Evolutionary conservation across 169 alveolate genomes (phyloP).

Genomic region (Babesia divergens): DNA sequence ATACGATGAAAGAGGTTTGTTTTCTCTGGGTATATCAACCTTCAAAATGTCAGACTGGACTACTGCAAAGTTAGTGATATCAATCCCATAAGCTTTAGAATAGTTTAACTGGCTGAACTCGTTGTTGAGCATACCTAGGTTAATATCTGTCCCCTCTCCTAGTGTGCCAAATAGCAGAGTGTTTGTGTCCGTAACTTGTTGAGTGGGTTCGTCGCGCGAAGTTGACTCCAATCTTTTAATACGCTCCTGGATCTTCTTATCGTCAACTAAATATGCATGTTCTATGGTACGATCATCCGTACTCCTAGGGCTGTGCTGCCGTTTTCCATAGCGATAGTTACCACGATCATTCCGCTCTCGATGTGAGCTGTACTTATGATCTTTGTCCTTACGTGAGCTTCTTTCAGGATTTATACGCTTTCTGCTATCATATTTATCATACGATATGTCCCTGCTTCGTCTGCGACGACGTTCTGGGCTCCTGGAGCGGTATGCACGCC

Average conservation of each 20-base stretch:
- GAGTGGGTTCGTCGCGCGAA: neutral
- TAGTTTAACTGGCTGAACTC: slow-evolving; percentile 41
- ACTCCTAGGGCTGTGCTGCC: too few species aligned
- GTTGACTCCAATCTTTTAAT: neutral
- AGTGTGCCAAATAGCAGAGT: neutral
- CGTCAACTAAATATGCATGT: too few species aligned
- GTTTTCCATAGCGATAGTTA: too few species aligned
- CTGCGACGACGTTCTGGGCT: too few species aligned
- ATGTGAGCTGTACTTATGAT: too few species aligned
- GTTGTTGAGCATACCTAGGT: neutral
- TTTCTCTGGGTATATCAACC: slow-evolving; percentile 4
- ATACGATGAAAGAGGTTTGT: neutral
- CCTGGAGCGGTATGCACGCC: too few species aligned
- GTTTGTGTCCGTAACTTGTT: neutral
- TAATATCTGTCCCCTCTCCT: slow-evolving; percentile 5
- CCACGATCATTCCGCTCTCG: too few species aligned
- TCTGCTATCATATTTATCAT: too few species aligned
- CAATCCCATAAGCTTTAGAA: slow-evolving; percentile 53
- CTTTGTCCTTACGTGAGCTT: too few species aligned
- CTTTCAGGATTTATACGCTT: too few species aligned
- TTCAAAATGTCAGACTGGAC: slow-evolving; percentile 30
- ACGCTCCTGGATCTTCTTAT: neutral
- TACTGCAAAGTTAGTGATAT: slow-evolving; percentile 36
- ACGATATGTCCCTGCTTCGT: too few species aligned
- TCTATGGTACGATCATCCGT: too few species aligned